Base-by-base conservation (phyloP, 1,139 yeast genomes). In the Kodamaea ohmeri region DNA sequence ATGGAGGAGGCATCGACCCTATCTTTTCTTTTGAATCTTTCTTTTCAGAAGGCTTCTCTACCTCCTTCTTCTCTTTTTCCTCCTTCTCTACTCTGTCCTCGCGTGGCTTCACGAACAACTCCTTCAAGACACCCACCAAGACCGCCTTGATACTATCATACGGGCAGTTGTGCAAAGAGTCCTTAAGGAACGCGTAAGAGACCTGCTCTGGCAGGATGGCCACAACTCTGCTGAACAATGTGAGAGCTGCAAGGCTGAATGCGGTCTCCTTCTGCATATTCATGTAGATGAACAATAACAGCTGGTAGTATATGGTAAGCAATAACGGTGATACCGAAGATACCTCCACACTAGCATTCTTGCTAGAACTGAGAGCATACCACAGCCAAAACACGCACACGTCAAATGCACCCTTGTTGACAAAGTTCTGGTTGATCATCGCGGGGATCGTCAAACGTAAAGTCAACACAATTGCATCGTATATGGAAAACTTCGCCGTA, bases 101-200 rank as follows among this genome's bases (percentile, higher is more conserved):
- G 35, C 48, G 61, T 9, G 49, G 50, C 43, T 68, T 62, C 20
- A 69, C 56, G 47, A 77, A 61, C 43, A 87, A 65, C 46, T 80
- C 85, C 55, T 84, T 88, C 49, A 87, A 69, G 19, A 86, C 76
- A 3, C 82, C 78, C 12, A 86, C 71, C 35, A 82, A 63, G 3
- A 78, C 78, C 19, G 80, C 71, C 47, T 80, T 78, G 16, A 77
- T 74, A 32, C 71, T 69, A 30, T 71, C 76, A 55, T 70, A 80
- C 2, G 96, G 95, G 53, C 95, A 86, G 40, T 75, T 68, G 25
- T 67, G 63, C 41, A 90, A 65, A 0, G 92, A 73, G 53, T 86
- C 92, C 28, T 70, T 53, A 15, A 87, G 65, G 51, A 83, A 86
- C 4, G 66, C 68, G 57, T 78, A 85, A 1, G 85, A 65, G 11